phyloP scores from a whole-genome alignment of 208 protist genomes.

The Leishmania lainsoni region DNA sequence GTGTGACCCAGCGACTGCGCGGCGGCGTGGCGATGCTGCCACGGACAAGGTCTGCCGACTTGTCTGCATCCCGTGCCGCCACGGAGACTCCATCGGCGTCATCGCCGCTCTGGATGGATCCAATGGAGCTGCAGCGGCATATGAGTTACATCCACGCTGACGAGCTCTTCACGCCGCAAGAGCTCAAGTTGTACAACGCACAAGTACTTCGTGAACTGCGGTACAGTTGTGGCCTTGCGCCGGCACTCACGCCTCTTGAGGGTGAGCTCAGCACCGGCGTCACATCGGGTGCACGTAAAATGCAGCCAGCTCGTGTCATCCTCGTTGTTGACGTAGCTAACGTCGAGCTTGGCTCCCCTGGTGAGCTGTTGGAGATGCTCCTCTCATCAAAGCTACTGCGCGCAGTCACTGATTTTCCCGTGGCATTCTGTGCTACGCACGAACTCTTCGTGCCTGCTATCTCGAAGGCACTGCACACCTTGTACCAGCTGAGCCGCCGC shows the following conservation, averaged over 20 bases:
- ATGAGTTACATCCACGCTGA: conserved; percentile 65
- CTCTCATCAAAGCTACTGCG: conserved; percentile 32
- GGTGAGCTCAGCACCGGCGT: not conserved
- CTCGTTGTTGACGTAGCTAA: conserved; percentile 79
- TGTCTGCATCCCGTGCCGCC: not conserved
- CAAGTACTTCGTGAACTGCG: conserved; percentile 36
- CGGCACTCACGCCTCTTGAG: not conserved
- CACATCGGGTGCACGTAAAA: not conserved
- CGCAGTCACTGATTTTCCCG: conserved; percentile 44
- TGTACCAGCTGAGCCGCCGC: conserved; percentile 67
- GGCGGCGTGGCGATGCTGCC: not conserved
- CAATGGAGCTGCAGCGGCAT: conserved; percentile 56
- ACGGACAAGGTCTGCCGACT: not conserved
- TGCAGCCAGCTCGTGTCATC: conserved; percentile 43
- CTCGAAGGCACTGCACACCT: conserved; percentile 49
- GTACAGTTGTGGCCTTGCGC: conserved; percentile 22
- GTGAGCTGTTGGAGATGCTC: conserved; percentile 48
- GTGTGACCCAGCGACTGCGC: conserved; percentile 8
- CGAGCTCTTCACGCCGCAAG: conserved; percentile 42
- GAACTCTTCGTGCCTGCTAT: conserved; percentile 81
- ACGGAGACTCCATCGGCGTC: not conserved
- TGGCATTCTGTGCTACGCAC: conserved; percentile 64
- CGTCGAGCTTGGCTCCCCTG: conserved; percentile 47
- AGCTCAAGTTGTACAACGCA: conserved; percentile 55
- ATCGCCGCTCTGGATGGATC: conserved; percentile 29